Conservation (phyloP, 192 early-diverging fungal species). For the Coemansia biformis region DNA sequence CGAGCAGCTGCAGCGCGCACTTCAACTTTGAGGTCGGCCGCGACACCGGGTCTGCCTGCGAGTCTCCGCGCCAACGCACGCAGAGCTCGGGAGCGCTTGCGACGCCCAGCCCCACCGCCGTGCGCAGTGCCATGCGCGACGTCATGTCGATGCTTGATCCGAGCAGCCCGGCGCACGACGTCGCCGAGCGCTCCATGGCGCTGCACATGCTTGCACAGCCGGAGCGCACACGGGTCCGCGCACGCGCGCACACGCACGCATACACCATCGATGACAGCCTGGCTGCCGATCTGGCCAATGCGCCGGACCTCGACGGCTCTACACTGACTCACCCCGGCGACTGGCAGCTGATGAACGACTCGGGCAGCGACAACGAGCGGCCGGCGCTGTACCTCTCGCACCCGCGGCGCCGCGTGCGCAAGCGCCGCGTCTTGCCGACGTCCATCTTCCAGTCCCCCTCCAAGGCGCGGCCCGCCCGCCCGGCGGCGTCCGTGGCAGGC, state of each 20-base stretch:
- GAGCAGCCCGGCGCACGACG: constrained; percentile 29
- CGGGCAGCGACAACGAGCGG: constrained; percentile 38
- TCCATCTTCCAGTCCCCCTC: constrained; percentile 23
- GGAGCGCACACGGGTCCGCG: constrained; percentile 17
- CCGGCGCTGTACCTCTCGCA: constrained; percentile 14
- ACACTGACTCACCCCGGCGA: constrained; percentile 46
- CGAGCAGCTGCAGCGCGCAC: constrained; percentile 43
- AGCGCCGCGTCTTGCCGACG: constrained; percentile 46
- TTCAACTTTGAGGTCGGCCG: constrained; percentile 34
- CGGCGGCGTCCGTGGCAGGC: constrained; percentile 1
- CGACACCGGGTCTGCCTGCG: constrained; percentile 11
- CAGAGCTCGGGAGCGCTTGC: constrained; percentile 8
- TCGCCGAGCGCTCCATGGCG: constrained; percentile 15
- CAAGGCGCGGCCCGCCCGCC: constrained; percentile 3
- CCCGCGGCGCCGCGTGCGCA: constrained; percentile 40
- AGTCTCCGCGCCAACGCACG: constrained; percentile 27
- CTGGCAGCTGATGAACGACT: constrained; percentile 47
- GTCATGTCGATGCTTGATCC: constrained; percentile 31
- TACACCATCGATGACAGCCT: too few species aligned
- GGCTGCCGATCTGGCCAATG: constrained; percentile 7
- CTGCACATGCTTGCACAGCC: constrained; percentile 33
- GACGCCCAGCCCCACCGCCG: constrained; percentile 16
- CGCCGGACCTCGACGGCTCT: constrained; percentile 39
- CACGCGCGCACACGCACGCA: constrained; percentile 14
- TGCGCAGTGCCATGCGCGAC: not conserved